These are phyloP conservation scores for Colletotrichum graminicola DNA, from an alignment of 2,329 filamentous ascomycete species.

Conservation along the genomic window DNA sequence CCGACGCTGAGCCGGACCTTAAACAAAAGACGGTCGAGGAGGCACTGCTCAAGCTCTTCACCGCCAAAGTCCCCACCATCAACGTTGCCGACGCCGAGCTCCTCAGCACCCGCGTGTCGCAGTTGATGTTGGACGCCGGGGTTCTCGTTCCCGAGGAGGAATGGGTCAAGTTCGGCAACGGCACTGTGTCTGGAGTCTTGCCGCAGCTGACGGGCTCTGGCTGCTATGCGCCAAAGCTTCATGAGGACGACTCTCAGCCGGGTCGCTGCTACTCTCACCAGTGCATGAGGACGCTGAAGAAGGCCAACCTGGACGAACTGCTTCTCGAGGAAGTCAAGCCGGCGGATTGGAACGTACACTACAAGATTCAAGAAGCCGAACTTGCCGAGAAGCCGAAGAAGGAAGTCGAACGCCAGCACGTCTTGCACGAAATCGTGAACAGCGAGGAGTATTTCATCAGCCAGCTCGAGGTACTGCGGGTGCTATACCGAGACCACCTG, in stretches of 20 bases:
- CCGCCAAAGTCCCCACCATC: conserved; percentile 96
- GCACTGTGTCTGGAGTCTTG: conserved; percentile 86
- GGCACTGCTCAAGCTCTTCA: conserved; percentile 89
- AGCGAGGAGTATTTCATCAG: conserved; percentile 93
- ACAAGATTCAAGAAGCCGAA: conserved; percentile 83
- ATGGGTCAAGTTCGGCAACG: conserved; percentile 93
- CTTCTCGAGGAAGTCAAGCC: conserved; percentile 76
- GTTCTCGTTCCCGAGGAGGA: conserved; percentile 91
- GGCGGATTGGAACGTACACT: conserved; percentile 91
- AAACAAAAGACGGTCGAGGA: conserved; percentile 88
- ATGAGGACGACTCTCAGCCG: conserved; percentile 71
- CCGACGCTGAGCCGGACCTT: conserved; percentile 90
- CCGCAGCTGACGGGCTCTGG: conserved; percentile 93
- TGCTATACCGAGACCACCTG: conserved; percentile 88
- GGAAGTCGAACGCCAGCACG: conserved; percentile 93
- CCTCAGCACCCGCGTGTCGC: conserved; percentile 81
- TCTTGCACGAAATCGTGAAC: conserved; percentile 93
- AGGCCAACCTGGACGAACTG: conserved; percentile 86
- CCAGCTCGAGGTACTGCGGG: conserved; percentile 86
- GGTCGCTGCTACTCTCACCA: conserved; percentile 94
- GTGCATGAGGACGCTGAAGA: conserved; percentile 93
- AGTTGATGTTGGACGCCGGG: conserved; percentile 82
- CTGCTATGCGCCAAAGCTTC: conserved; percentile 89
- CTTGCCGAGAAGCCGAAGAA: conserved; percentile 81
- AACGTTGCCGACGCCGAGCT: conserved; percentile 97